Evolutionary conservation across 768 basidiomycete genomes (phyloP), one percentile per base, ranked within the genome.

Genomic region (Clavaria fumosa): DNA sequence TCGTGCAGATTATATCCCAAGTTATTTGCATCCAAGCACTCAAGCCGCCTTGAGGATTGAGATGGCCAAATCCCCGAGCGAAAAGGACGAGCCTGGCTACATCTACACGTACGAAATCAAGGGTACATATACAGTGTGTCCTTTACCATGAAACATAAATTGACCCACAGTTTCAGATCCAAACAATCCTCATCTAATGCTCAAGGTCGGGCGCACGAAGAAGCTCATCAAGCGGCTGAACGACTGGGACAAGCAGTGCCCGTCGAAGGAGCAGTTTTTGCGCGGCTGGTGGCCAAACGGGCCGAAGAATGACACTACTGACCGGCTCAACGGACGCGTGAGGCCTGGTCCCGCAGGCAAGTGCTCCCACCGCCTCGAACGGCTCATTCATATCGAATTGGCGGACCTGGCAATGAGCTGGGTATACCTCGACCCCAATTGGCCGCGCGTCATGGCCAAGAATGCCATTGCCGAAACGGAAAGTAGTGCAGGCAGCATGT

Each of bases 31-130:
- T 37, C 43, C 51, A 4, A 69, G 73, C 37, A 80, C 82, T 20
- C 72, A 75, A 47, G 60, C 67, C 21, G 66, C 72, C 2, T 52
- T 76, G 23, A 60, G 64, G 41, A 52, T 53, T 19, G 69, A 70
- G 50, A 77, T 76, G 72, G 62, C 63, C 44, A 69, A 67, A 28
- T 45, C 50, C 12, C 38, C 35, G 10, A 44, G 42, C 14, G 18
- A 23, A 14, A 22, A 41, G 3, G 45, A 88, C 45, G 67, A 63
- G 14, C 60, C 68, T 4, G 85, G 85, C 0, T 85, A 80, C 47
- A 86, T 89, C 35, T 89, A 89, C 45, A 70, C 73, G 0, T 88
- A 78, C 51, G 78, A 86, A 53, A 78, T 88, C 40, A 66, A 72
- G 52, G 78, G 80, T 80, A 51, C 31, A 53, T 46, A n/a, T n/a